Percentiles rank a stretch among this genome's conserved stretches.
These are phyloP conservation scores for Cladosporium sphaerospermum DNA, from an alignment of 2,329 filamentous ascomycete genomes.

Conservation along the genomic window DNA sequence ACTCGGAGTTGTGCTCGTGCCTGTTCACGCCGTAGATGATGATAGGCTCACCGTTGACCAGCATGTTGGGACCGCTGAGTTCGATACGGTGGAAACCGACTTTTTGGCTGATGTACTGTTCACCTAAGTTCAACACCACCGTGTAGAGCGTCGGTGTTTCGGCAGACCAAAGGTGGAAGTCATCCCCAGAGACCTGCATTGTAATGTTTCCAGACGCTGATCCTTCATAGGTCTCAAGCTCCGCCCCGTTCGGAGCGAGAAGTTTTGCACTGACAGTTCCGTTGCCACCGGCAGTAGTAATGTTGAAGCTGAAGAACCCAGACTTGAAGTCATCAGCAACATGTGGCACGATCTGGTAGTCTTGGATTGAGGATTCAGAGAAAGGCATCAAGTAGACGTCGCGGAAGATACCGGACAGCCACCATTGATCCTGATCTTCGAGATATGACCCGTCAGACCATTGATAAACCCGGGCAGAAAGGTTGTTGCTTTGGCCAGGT, in stretches of 20 bases:
- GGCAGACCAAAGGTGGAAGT: conserved; percentile 61
- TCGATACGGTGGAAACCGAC: conserved; percentile 60
- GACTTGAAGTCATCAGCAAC: conserved; percentile 21
- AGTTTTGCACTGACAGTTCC: conserved; percentile 47
- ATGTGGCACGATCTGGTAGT: conserved; percentile 9
- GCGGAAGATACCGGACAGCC: conserved; percentile 51
- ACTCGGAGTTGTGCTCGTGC: conserved; percentile 61
- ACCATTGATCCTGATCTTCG: conserved; percentile 54
- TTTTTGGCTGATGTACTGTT: conserved; percentile 43
- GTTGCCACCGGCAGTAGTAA: conserved; percentile 48
- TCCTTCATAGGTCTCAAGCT: conserved; percentile 35
- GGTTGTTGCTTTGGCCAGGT: conserved; percentile 42
- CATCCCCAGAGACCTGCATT: conserved; percentile 33
- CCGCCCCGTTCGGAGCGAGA: not conserved
- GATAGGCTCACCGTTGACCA: conserved; percentile 56
- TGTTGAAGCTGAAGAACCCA: conserved; percentile 53
- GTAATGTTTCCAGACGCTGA: conserved; percentile 3
- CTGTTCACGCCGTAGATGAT: conserved; percentile 58
- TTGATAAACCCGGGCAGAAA: conserved; percentile 60
- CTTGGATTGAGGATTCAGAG: conserved; percentile 29
- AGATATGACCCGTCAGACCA: conserved; percentile 64
- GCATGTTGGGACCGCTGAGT: conserved; percentile 52
- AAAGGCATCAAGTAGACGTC: conserved; percentile 59
- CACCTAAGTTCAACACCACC: conserved; percentile 32
- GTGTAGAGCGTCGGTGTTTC: conserved; percentile 59